Conservation (phyloP, 2,329 filamentous ascomycete species). For the Hypoxylon sp. region DNA sequence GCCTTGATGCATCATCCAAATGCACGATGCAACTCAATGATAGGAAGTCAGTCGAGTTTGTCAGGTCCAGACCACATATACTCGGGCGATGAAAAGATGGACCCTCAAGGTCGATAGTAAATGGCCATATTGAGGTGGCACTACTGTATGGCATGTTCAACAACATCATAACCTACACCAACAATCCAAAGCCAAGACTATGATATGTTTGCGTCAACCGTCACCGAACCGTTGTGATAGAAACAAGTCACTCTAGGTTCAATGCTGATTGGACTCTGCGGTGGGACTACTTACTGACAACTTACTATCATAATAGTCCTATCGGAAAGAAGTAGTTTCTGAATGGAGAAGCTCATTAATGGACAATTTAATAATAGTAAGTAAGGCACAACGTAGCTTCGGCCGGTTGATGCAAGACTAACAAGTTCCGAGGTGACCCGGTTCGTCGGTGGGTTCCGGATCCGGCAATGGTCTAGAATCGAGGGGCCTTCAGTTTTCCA, state of each 20-base stretch:
- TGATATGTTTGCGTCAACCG: constrained; percentile 18
- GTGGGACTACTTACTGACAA: constrained; percentile 23
- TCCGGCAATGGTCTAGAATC: constrained; percentile 34
- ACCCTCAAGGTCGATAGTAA: constrained; percentile 14
- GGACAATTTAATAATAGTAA: constrained; percentile 10
- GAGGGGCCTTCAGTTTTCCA: constrained; percentile 22
- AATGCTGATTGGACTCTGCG: constrained; percentile 24
- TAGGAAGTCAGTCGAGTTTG: constrained; percentile 6
- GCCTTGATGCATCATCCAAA: constrained; percentile 17
- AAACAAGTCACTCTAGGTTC: constrained; percentile 14
- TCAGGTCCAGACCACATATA: constrained; percentile 12
- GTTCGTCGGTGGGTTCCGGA: constrained; percentile 40
- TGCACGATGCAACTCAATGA: constrained; percentile 4
- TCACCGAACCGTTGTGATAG: constrained; percentile 28
- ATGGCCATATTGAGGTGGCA: constrained; percentile 17
- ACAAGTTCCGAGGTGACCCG: constrained; percentile 35
- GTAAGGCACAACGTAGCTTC: constrained; percentile 23
- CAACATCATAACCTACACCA: constrained; percentile 11
- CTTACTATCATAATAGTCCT: constrained; percentile 19
- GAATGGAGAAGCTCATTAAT: constrained; percentile 29
- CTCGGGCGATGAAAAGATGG: neutral
- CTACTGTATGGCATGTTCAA: constrained; percentile 25
- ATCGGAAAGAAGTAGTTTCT: constrained; percentile 22
- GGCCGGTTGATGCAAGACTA: constrained; percentile 20
- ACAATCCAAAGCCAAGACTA: constrained; percentile 16